These are phyloP conservation scores for Yamadazyma aaseri DNA, from an alignment of 1,139 yeast genomes.

Conservation along the genomic window DNA sequence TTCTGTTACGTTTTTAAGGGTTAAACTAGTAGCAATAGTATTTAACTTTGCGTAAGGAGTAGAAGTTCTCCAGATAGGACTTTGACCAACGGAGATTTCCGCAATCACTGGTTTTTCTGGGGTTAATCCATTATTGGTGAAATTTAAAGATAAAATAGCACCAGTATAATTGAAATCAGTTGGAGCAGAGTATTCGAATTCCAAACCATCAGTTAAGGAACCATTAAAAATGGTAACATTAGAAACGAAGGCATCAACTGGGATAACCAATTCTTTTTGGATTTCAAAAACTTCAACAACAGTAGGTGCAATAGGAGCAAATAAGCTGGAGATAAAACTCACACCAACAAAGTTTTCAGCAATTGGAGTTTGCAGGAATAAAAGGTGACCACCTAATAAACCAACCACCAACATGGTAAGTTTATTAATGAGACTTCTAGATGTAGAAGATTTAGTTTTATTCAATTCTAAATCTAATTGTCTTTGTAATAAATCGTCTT, in stretches of 20 bases:
- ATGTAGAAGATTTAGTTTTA: neutral
- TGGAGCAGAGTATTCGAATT: slow-evolving; percentile 17
- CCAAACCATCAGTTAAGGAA: slow-evolving; percentile 14
- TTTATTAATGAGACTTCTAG: slow-evolving; percentile 2
- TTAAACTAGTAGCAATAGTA: slow-evolving; percentile 17
- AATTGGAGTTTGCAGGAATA: slow-evolving; percentile 1
- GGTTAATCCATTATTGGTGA: slow-evolving; percentile 17
- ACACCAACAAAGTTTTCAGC: neutral
- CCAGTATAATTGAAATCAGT: slow-evolving; percentile 19
- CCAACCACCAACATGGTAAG: slow-evolving; percentile 1
- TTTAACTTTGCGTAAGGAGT: slow-evolving; percentile 19
- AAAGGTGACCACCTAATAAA: slow-evolving; percentile 1
- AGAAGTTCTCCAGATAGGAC: slow-evolving; percentile 26
- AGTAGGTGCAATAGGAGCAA: slow-evolving; percentile 12
- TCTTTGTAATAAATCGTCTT: slow-evolving; percentile 10
- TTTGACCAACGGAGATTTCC: slow-evolving; percentile 20
- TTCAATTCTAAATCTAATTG: slow-evolving; percentile 8
- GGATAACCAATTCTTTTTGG: slow-evolving; percentile 13
- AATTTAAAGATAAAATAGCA: slow-evolving; percentile 22
- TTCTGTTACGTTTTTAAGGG: slow-evolving; percentile 22
- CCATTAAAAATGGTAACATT: slow-evolving; percentile 16
- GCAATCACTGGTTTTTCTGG: slow-evolving; percentile 17
- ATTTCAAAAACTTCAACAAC: slow-evolving; percentile 21
- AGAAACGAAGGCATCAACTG: slow-evolving; percentile 12
- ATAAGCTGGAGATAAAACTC: slow-evolving; percentile 2